These are phyloP conservation scores for Penicillium fuscoglaucum DNA, from an alignment of 2,329 filamentous ascomycete species.

Conservation along the genomic window DNA sequence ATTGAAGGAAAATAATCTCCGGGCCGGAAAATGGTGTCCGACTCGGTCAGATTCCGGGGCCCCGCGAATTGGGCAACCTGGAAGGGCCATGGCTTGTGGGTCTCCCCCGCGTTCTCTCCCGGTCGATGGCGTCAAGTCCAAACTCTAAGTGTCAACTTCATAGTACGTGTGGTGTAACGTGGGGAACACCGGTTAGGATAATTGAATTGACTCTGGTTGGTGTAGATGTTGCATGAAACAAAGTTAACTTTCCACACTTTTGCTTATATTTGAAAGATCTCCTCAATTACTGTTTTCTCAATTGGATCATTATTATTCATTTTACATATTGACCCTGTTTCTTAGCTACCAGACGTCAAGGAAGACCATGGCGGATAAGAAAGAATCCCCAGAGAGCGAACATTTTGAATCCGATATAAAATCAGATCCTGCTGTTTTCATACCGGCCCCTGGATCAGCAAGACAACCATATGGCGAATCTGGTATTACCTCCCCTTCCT, in stretches of 20 bases:
- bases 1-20: conserved; percentile 6
- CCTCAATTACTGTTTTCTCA: not conserved
- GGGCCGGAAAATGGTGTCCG: conserved; percentile 6
- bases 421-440: not conserved
- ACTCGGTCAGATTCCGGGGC: not conserved
- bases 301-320: not conserved
- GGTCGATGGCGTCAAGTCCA: not conserved
- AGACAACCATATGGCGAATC: conserved; percentile 3
- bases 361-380: not conserved
- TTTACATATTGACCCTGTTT: not conserved
- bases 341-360: no score
- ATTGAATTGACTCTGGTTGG: not conserved
- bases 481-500: not conserved
- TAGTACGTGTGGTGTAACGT: no score
- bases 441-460: not conserved
- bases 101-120: not conserved
- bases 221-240: not conserved
- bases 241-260: not conserved
- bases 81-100: not conserved
- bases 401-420: conserved; percentile 3
- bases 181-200: not conserved
- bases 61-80: not conserved
- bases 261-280: not conserved
- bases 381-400: not conserved
- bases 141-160: not conserved